phyloP scores from a whole-genome alignment of 345 rosid genomes.

The Syzygium jambos region DNA sequence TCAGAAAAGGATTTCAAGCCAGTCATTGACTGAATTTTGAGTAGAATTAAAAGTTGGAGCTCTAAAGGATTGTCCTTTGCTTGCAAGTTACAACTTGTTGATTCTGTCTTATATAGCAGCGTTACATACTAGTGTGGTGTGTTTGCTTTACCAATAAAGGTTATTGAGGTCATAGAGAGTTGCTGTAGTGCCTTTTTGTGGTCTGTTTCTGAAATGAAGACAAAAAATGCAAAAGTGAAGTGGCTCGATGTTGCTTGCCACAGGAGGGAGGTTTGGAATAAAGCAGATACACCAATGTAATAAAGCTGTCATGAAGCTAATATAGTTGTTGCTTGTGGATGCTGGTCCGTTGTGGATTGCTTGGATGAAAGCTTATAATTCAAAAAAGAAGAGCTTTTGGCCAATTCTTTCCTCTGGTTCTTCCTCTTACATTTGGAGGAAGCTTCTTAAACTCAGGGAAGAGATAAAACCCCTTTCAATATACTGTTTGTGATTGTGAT shows the following conservation, averaged over 20 bases:
- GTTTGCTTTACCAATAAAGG: neutral
- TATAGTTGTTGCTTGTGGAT: neutral
- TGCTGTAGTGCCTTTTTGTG: neutral
- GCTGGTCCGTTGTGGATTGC: neutral
- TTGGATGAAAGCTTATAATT: too few relatives aligned
- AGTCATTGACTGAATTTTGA: neutral
- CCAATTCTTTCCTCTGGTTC: neutral
- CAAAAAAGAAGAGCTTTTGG: neutral
- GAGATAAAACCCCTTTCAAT: neutral
- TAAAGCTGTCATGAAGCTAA: neutral
- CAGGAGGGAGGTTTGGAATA: neutral
- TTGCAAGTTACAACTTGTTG: neutral
- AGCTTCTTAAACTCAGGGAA: neutral
- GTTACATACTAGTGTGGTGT: neutral
- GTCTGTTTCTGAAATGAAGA: neutral
- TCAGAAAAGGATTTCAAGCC: neutral
- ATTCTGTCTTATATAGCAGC: neutral
- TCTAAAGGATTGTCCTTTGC: too few relatives aligned
- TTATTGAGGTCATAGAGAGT: neutral
- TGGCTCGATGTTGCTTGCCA: neutral
- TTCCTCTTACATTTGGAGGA: neutral
- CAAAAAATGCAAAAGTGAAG: neutral
- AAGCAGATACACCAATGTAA: neutral
- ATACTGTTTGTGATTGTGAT: neutral
- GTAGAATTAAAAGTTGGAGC: too few relatives aligned